A percentile compares a stretch with the other conserved stretches of the same genome.
phyloP scores from a whole-genome alignment of 305 asterid species.

The Fraxinus floribunda region DNA sequence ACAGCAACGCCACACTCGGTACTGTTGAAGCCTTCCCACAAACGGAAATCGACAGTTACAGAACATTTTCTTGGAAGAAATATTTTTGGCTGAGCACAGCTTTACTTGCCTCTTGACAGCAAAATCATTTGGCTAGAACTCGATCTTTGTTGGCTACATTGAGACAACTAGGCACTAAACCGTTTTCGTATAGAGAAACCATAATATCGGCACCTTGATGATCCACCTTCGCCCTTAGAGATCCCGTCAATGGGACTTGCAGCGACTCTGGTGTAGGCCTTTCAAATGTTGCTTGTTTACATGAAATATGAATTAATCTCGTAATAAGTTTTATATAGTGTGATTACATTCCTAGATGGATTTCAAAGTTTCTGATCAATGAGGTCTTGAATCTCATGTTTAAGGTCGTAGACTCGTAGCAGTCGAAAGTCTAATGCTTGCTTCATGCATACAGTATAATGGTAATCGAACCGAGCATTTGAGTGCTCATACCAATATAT shows the following conservation, averaged over 20 bases:
- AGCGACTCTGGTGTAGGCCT: conserved; percentile 50
- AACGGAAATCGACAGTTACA: neutral
- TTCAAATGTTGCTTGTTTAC: conserved; percentile 53
- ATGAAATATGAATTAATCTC: neutral
- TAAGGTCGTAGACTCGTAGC: neutral
- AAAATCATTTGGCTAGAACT: conserved; percentile 63
- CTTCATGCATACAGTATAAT: too few species aligned
- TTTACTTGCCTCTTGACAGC: conserved; percentile 70
- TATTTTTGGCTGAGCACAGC: conserved; percentile 58
- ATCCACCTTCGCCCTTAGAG: conserved; percentile 55
- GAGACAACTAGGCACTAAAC: conserved; percentile 52
- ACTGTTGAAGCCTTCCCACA: conserved; percentile 55
- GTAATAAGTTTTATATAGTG: neutral
- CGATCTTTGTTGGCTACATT: conserved; percentile 63
- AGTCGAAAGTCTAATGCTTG: too few species aligned
- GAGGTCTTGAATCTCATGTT: neutral
- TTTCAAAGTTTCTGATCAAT: neutral
- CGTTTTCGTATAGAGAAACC: conserved; percentile 72
- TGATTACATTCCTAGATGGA: neutral
- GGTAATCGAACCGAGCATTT: too few species aligned
- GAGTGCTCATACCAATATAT: too few species aligned
- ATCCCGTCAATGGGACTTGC: conserved; percentile 59
- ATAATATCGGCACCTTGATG: conserved; percentile 46
- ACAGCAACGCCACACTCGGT: conserved; percentile 65
- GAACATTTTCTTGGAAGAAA: conserved; percentile 47